Percentiles rank a stretch among this genome's conserved stretches.
Evolutionary conservation across 495 filamentous ascomycete species (phyloP).

Genomic region (Aspergillus nidulans): DNA sequence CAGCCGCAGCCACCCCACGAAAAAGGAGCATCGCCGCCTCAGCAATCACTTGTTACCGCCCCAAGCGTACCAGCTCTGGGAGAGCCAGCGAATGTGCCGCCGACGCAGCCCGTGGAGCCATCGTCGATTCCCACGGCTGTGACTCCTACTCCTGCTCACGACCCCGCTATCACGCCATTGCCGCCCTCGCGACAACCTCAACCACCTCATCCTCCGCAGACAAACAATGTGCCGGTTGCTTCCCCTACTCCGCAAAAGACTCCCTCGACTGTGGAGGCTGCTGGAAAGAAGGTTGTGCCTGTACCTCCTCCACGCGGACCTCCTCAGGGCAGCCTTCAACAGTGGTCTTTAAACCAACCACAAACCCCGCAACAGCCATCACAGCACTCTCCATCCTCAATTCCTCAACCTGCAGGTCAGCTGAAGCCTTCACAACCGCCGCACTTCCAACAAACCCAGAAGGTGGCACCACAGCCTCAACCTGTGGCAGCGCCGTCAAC

Average conservation of each 20-base stretch:
- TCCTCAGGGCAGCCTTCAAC: slow-evolving; percentile 37
- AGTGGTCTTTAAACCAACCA: slow-evolving; percentile 38
- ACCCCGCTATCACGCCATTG: slow-evolving; percentile 16
- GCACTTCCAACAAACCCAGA: slow-evolving; percentile 10
- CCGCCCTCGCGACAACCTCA: slow-evolving; percentile 15
- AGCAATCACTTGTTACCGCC: slow-evolving; percentile 30
- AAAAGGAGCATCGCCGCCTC: slow-evolving; percentile 31
- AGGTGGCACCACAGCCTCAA: slow-evolving; percentile 12
- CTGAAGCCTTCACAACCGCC: slow-evolving; percentile 16
- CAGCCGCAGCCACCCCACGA: slow-evolving; percentile 30
- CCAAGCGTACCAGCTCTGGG: slow-evolving; percentile 12
- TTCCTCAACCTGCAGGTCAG: slow-evolving; percentile 7
- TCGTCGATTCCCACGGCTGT: slow-evolving; percentile 18
- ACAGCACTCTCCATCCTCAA: slow-evolving; percentile 4
- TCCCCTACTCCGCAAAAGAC: slow-evolving; percentile 14
- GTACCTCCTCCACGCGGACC: slow-evolving; percentile 21
- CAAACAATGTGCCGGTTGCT: slow-evolving; percentile 15
- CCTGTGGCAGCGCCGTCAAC: slow-evolving; percentile 28
- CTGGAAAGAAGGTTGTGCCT: slow-evolving; percentile 17
- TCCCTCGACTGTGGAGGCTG: slow-evolving; percentile 6
- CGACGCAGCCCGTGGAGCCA: slow-evolving; percentile 17
- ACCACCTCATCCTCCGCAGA: slow-evolving; percentile 1
- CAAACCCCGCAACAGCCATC: slow-evolving; percentile 36
- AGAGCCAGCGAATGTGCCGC: slow-evolving; percentile 18
- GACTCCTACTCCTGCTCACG: slow-evolving; percentile 1